phyloP scores from a whole-genome alignment of 768 basidiomycete genomes.

The Lentinula lateritia region DNA sequence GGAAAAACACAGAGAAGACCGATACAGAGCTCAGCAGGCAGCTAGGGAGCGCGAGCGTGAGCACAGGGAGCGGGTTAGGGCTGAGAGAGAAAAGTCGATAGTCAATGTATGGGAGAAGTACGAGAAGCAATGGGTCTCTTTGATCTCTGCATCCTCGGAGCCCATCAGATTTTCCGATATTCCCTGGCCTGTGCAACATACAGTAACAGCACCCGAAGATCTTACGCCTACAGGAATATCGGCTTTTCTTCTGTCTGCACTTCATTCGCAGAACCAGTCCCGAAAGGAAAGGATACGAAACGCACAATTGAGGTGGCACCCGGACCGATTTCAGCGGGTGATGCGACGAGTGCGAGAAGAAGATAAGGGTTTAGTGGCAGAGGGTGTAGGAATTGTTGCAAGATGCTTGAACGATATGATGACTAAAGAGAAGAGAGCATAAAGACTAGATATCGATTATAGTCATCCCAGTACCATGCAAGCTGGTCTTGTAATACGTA shows the following conservation, averaged over 20 bases:
- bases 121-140: slow-evolving; percentile 58
- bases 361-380: slow-evolving; percentile 51
- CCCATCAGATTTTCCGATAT: slow-evolving; percentile 53
- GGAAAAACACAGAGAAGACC: slow-evolving; percentile 41
- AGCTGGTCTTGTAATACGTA: neutral
- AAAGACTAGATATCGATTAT: neutral
- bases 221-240: slow-evolving; percentile 51
- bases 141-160: slow-evolving; percentile 34
- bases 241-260: slow-evolving; percentile 57
- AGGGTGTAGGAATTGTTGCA: slow-evolving; percentile 60
- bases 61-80: slow-evolving; percentile 32
- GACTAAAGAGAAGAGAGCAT: slow-evolving; percentile 8
- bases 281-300: slow-evolving; percentile 61
- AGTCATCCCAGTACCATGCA: neutral
- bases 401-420: slow-evolving; percentile 65
- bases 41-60: slow-evolving; percentile 33
- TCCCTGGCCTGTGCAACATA: slow-evolving; percentile 61
- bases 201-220: slow-evolving; percentile 39
- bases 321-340: slow-evolving; percentile 65
- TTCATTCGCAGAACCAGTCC: slow-evolving; percentile 53
- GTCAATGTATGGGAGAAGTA: slow-evolving; percentile 58
- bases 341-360: slow-evolving; percentile 44
- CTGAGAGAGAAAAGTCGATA: slow-evolving; percentile 33
- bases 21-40: slow-evolving; percentile 29
- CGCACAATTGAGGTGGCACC: slow-evolving; percentile 76